Percentiles rank a stretch among this genome's conserved stretches.
phyloP scores from a whole-genome alignment of 306 rosid genomes.

The Medicago lupulina region DNA sequence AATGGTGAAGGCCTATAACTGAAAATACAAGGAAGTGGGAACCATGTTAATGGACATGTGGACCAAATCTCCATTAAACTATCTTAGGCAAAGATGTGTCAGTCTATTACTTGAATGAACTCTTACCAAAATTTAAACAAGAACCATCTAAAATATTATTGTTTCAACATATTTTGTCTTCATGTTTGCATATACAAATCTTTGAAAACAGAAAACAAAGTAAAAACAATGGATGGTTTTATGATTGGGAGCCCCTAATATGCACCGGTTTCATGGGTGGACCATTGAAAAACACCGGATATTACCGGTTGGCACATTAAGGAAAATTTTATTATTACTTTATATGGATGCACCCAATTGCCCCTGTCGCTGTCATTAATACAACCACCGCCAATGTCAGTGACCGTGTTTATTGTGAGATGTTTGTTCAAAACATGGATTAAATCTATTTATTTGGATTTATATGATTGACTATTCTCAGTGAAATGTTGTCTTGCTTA shows the following conservation, averaged over 20 bases:
- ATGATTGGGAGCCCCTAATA: neutral
- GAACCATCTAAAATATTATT: neutral
- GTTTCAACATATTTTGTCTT: neutral
- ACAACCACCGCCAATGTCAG: neutral
- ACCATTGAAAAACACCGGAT: too few species aligned
- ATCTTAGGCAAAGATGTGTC: conserved; percentile 22
- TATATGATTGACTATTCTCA: neutral
- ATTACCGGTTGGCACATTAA: too few species aligned
- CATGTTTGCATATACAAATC: neutral
- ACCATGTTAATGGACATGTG: conserved; percentile 34
- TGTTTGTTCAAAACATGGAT: conserved; percentile 15
- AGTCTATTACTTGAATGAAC: conserved; percentile 7
- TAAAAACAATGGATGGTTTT: neutral
- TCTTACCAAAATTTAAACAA: neutral
- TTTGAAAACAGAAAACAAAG: conserved; percentile 1
- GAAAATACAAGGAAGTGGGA: conserved; percentile 46
- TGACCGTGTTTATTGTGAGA: conserved; percentile 14
- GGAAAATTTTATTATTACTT: too few species aligned
- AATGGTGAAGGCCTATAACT: conserved; percentile 98
- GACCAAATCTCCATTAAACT: conserved; percentile 6
- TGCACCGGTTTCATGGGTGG: too few species aligned
- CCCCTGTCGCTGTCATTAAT: too few species aligned
- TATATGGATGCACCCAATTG: too few species aligned
- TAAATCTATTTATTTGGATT: conserved; percentile 20
- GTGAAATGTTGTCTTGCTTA: neutral